Conservation (phyloP, 352 stramenopile genomes). For the Phytophthora foliorum region DNA sequence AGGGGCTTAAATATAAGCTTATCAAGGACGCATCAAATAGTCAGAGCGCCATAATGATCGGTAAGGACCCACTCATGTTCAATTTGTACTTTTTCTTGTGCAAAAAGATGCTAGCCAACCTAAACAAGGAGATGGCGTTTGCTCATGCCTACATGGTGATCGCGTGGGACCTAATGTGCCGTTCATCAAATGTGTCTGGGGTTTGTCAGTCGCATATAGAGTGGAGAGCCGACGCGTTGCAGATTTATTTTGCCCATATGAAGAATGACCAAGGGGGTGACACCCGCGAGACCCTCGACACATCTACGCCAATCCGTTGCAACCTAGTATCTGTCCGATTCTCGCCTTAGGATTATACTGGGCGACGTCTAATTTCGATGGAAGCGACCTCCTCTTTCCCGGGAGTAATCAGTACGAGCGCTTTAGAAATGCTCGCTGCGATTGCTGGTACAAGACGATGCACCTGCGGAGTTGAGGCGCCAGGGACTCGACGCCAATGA, state of each 20-base stretch:
- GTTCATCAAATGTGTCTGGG: constrained; percentile 12
- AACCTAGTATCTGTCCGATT: constrained; percentile 1
- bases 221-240: constrained; percentile 34
- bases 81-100: constrained; percentile 4
- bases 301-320: constrained; percentile 6
- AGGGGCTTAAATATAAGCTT: constrained; percentile 13
- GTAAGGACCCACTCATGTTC: constrained; percentile 13
- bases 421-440: constrained; percentile 6
- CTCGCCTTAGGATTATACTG: constrained; percentile 3
- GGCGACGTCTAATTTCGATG: constrained; percentile 3
- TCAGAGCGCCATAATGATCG: neutral
- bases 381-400: constrained; percentile 9
- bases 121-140: constrained; percentile 21
- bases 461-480: constrained; percentile 11
- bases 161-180: constrained; percentile 28
- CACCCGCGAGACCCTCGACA: constrained; percentile 7
- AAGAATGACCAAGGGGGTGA: constrained; percentile 40
- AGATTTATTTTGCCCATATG: constrained; percentile 47
- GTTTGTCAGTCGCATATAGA: constrained; percentile 31
- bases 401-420: constrained; percentile 16
- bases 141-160: constrained; percentile 19
- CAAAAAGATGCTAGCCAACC: neutral
- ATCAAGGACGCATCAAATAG: constrained; percentile 5
- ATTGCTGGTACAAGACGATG: constrained; percentile 1
- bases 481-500: constrained; percentile 17